These are phyloP conservation scores for Rhodotorula sphaerocarpa DNA, from an alignment of 768 basidiomycete species.

Conservation along the genomic window DNA sequence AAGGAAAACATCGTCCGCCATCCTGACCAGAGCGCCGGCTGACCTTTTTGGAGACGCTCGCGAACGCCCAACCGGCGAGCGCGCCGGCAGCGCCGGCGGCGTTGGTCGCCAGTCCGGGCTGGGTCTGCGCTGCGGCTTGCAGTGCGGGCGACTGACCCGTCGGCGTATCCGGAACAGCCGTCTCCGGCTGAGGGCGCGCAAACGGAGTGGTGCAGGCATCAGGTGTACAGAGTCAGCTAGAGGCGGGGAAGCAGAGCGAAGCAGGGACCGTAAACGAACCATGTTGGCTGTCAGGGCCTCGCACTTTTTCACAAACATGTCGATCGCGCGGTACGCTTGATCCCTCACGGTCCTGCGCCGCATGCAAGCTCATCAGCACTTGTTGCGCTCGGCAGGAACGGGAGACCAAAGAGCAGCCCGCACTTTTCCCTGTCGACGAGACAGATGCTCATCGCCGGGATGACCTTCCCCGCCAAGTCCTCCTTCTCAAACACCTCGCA, in stretches of 20 bases:
- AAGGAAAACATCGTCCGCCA: neutral
- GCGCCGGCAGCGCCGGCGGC: conserved; percentile 86
- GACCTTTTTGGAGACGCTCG: conserved; percentile 76
- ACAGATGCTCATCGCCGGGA: conserved; percentile 71
- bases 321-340: conserved; percentile 89
- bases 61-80: conserved; percentile 92
- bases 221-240: conserved; percentile 43
- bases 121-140: conserved; percentile 35
- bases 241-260: neutral
- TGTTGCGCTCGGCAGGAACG: neutral
- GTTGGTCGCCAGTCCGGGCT: conserved; percentile 60
- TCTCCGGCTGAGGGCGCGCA: conserved; percentile 40
- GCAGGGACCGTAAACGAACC: conserved; percentile 57
- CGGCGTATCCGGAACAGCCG: conserved; percentile 10
- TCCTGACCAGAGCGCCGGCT: conserved; percentile 10
- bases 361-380: neutral
- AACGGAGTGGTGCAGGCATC: conserved; percentile 52
- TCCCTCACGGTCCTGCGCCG: conserved; percentile 71
- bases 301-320: conserved; percentile 73
- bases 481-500: conserved; percentile 79
- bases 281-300: conserved; percentile 70
- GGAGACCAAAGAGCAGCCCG: conserved; percentile 30
- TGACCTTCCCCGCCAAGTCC: conserved; percentile 79
- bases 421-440: conserved; percentile 91
- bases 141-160: conserved; percentile 20